Evolutionary conservation across 2,329 filamentous ascomycete genomes (phyloP).

Genomic region (Proliferodiscus dingleyae): DNA sequence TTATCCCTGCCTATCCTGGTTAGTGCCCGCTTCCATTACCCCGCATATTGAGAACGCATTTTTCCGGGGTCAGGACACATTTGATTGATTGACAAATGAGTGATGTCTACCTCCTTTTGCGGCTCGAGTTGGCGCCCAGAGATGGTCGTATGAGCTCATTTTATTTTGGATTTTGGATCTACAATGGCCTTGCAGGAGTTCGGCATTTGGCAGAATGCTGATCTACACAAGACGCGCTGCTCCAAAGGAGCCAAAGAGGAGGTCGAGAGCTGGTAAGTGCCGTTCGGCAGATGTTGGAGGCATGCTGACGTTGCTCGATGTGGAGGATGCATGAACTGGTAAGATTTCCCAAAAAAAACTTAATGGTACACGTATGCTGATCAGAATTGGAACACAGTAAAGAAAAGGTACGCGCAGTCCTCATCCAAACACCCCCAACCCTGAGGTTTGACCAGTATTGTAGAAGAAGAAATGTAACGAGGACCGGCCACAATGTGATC

Average conservation of each 20-base stretch:
- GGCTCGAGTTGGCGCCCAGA: too few relatives aligned
- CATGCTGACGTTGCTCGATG: conserved; percentile 12
- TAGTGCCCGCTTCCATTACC: neutral
- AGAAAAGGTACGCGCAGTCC: conserved; percentile 27
- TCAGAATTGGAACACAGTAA: conserved; percentile 21
- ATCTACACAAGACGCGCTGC: conserved; percentile 53
- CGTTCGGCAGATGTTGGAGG: neutral
- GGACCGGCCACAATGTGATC: conserved; percentile 28
- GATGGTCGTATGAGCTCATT: too few relatives aligned
- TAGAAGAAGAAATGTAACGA: conserved; percentile 35
- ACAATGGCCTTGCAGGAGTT: too few relatives aligned
- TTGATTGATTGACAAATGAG: neutral
- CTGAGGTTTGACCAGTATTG: conserved; percentile 9
- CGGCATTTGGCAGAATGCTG: conserved; percentile 40
- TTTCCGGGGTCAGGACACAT: neutral
- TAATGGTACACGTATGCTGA: neutral
- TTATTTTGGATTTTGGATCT: too few relatives aligned
- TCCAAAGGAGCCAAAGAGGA: conserved; percentile 54
- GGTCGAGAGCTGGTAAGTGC: conserved; percentile 52
- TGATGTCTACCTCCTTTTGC: too few relatives aligned
- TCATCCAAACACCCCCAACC: neutral
- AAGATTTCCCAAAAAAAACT: conserved; percentile 8
- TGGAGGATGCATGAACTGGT: conserved; percentile 32
- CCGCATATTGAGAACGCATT: neutral
- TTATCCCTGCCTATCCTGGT: neutral